Percentiles rank a stretch among this genome's conserved stretches.
Conservation (phyloP, 1,284 basidiomycete genomes). For the Butyriboletus regius region DNA sequence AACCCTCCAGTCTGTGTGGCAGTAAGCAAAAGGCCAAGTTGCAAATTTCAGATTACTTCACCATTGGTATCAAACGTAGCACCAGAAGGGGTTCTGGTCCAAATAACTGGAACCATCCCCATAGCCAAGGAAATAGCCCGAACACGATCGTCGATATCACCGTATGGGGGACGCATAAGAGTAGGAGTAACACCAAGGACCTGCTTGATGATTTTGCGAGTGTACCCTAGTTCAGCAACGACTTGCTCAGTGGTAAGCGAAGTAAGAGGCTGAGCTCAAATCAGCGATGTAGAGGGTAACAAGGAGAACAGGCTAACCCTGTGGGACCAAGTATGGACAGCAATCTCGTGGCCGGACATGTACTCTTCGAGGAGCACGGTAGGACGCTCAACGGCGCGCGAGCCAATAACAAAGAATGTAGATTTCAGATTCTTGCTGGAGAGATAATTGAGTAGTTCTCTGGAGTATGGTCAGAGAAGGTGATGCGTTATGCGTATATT, state of each 20-base stretch:
- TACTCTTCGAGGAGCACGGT: slow-evolving; percentile 75
- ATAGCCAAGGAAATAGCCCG: slow-evolving; percentile 76
- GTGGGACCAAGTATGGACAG: slow-evolving; percentile 75
- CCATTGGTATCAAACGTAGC: slow-evolving; percentile 76
- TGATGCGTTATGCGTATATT: slow-evolving; percentile 18
- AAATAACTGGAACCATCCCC: slow-evolving; percentile 75
- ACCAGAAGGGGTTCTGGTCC: slow-evolving; percentile 57
- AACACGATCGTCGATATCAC: slow-evolving; percentile 77
- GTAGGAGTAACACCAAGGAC: slow-evolving; percentile 76
- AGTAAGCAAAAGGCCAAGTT: background rate
- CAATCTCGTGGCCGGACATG: slow-evolving; percentile 76
- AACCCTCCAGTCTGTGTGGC: slow-evolving; percentile 68
- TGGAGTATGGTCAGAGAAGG: slow-evolving; percentile 24
- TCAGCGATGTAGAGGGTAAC: background rate
- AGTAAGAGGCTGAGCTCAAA: slow-evolving; percentile 56
- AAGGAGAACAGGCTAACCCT: slow-evolving; percentile 34
- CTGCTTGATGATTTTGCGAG: slow-evolving; percentile 72
- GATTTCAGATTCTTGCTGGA: slow-evolving; percentile 58
- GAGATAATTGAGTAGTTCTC: slow-evolving; percentile 65
- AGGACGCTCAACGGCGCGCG: slow-evolving; percentile 77
- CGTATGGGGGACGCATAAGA: slow-evolving; percentile 56
- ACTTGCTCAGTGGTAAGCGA: slow-evolving; percentile 79
- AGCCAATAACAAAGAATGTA: slow-evolving; percentile 91
- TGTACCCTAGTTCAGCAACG: slow-evolving; percentile 90
- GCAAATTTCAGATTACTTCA: slow-evolving; percentile 22